Evolutionary conservation across 2,329 filamentous ascomycete species (phyloP).

Genomic region (Sporothrix curviconia): DNA sequence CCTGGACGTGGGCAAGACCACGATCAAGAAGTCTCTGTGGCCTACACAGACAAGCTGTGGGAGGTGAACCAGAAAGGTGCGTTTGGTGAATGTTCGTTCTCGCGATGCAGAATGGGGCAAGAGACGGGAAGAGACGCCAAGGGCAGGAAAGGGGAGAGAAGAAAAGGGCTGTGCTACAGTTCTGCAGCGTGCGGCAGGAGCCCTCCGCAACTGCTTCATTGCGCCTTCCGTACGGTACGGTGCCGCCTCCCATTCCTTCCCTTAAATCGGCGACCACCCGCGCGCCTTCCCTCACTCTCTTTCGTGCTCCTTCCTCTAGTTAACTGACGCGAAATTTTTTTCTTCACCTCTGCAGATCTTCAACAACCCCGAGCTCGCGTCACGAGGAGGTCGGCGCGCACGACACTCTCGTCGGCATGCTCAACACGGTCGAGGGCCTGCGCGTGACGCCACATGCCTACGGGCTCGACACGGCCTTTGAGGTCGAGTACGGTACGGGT

Average conservation of each 20-base stretch:
- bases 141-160: no score
- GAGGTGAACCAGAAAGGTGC: constrained; percentile 7
- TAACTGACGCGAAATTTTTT: no score
- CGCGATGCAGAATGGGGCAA: no score
- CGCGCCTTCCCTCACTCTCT: background rate
- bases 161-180: no score
- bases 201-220: no score
- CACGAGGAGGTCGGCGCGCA: constrained; percentile 44
- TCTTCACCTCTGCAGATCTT: constrained; percentile 23
- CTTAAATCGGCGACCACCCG: no score
- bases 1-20: background rate
- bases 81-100: no score
- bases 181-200: no score
- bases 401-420: constrained; percentile 38
- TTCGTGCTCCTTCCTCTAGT: background rate
- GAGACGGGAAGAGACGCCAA: no score
- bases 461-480: constrained; percentile 45
- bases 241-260: no score
- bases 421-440: constrained; percentile 36
- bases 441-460: constrained; percentile 41
- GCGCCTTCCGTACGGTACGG: no score
- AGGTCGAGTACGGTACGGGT: constrained; percentile 24
- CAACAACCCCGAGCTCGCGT: constrained; percentile 42
- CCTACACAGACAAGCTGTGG: constrained; percentile 9
- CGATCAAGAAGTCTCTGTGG: constrained; percentile 7